Percentiles rank a stretch among this genome's conserved stretches.
Evolutionary conservation across 179 eudicot genomes (phyloP).

Genomic region (Patellifolia procumbens): DNA sequence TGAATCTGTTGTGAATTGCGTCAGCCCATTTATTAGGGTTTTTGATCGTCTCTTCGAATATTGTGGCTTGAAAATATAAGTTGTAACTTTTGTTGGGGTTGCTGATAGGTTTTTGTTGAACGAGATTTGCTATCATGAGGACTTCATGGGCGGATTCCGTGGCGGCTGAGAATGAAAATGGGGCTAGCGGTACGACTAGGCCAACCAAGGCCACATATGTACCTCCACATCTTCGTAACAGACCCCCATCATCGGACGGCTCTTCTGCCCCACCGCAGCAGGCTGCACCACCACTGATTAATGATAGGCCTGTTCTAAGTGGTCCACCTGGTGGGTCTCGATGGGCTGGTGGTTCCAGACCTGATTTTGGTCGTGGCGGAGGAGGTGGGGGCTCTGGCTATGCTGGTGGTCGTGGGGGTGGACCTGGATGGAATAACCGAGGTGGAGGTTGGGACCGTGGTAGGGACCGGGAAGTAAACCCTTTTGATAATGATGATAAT

Average conservation of each 20-base stretch:
- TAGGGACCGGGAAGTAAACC: constrained; percentile 68
- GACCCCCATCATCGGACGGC: constrained; percentile 40
- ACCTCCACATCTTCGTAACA: constrained; percentile 76
- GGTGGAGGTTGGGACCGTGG: constrained; percentile 67
- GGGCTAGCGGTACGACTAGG: constrained; percentile 39
- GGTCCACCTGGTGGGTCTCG: constrained; percentile 52
- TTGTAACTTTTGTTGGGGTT: background rate
- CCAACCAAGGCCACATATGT: constrained; percentile 60
- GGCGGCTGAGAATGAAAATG: constrained; percentile 61
- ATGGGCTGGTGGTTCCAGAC: constrained; percentile 54
- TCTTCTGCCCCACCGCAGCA: constrained; percentile 28
- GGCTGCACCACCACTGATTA: constrained; percentile 45
- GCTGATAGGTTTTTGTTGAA: constrained; percentile 5
- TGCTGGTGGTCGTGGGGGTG: constrained; percentile 57
- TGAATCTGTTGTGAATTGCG: background rate
- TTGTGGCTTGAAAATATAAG: background rate
- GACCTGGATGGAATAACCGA: constrained; percentile 56
- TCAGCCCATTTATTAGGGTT: constrained; percentile 21
- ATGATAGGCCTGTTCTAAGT: constrained; percentile 47
- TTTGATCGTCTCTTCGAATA: constrained; percentile 4
- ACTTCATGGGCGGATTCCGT: constrained; percentile 91
- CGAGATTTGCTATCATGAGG: constrained; percentile 47
- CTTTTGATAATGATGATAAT: constrained; percentile 69
- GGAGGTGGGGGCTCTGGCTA: constrained; percentile 46
- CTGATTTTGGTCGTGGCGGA: constrained; percentile 46